Conservation (phyloP, 768 basidiomycete species). For the Crassisporium funariophilum region DNA sequence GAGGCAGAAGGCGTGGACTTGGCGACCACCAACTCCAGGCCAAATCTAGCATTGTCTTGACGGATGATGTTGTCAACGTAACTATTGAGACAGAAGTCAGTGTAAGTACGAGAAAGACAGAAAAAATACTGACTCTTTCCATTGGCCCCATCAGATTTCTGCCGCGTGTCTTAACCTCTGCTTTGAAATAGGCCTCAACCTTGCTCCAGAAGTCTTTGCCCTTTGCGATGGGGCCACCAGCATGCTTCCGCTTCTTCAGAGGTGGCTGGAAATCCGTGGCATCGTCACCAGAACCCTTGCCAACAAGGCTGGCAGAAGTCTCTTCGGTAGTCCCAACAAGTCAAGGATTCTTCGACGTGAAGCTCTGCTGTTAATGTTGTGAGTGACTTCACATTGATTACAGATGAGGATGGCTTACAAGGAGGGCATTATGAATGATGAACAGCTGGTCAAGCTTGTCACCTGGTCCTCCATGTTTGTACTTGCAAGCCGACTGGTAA, state of each 20-base stretch:
- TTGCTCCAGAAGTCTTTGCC: constrained; percentile 5
- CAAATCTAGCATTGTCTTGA: not conserved
- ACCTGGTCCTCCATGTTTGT: not conserved
- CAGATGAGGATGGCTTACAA: not conserved
- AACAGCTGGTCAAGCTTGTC: not conserved
- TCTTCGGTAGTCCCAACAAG: not conserved
- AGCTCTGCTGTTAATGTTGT: not conserved
- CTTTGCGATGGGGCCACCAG: not conserved
- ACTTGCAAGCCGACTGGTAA: not conserved
- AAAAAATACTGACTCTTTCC: constrained; percentile 13
- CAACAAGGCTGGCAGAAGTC: not conserved
- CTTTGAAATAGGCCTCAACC: constrained; percentile 2
- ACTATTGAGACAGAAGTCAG: not conserved
- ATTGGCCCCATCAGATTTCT: not conserved
- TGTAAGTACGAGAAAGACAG: constrained; percentile 9
- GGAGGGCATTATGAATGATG: constrained; percentile 2
- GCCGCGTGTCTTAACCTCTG: not conserved
- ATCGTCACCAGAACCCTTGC: not conserved
- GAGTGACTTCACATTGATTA: not conserved
- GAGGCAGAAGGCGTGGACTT: too few relatives aligned
- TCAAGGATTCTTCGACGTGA: not conserved
- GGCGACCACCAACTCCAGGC: not conserved
- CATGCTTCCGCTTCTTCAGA: not conserved
- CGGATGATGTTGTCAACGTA: not conserved
- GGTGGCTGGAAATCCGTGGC: not conserved